Evolutionary conservation across 2,329 filamentous ascomycete species (phyloP).

Genomic region (Exophiala viscosa): DNA sequence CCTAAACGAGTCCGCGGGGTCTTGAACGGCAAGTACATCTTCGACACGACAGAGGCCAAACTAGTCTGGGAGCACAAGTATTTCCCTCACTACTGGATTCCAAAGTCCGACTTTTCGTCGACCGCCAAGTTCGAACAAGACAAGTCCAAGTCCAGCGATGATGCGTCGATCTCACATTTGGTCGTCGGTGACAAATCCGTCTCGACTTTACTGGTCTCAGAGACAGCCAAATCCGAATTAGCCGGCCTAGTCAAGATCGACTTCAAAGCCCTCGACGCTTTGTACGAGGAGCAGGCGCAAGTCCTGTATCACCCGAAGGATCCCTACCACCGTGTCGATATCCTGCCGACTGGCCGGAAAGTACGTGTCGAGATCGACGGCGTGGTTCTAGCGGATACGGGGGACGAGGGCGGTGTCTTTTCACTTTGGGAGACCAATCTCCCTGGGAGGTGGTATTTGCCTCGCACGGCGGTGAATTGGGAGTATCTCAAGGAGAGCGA

Average conservation of each 20-base stretch:
- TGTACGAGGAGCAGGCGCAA: slow-evolving; percentile 26
- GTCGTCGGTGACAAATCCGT: slow-evolving; percentile 19
- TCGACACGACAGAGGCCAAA: slow-evolving; percentile 26
- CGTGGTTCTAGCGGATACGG: slow-evolving; percentile 25
- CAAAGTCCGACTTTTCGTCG: slow-evolving; percentile 15
- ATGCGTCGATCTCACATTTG: slow-evolving; percentile 20
- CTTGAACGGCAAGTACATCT: slow-evolving; percentile 26
- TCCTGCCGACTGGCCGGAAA: slow-evolving; percentile 25
- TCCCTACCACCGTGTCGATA: slow-evolving; percentile 28
- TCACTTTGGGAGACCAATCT: slow-evolving; percentile 29
- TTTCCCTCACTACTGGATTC: slow-evolving; percentile 28
- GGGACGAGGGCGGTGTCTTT: slow-evolving; percentile 25
- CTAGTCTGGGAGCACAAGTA: slow-evolving; percentile 29
- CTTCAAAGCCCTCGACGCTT: slow-evolving; percentile 27
- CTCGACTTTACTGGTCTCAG: slow-evolving; percentile 18
- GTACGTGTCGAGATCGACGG: slow-evolving; percentile 26
- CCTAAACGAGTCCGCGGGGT: slow-evolving; percentile 27
- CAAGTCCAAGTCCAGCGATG: slow-evolving; percentile 22
- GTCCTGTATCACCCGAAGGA: slow-evolving; percentile 28
- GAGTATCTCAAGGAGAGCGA: slow-evolving; percentile 21
- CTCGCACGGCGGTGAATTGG: slow-evolving; percentile 27
- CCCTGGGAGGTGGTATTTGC: slow-evolving; percentile 28
- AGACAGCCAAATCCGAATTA: slow-evolving; percentile 23
- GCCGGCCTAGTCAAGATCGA: slow-evolving; percentile 28
- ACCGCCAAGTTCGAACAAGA: slow-evolving; percentile 26